These are phyloP conservation scores for Globisporangium alternatum DNA, from an alignment of 352 stramenopile genomes.

Conservation along the genomic window DNA sequence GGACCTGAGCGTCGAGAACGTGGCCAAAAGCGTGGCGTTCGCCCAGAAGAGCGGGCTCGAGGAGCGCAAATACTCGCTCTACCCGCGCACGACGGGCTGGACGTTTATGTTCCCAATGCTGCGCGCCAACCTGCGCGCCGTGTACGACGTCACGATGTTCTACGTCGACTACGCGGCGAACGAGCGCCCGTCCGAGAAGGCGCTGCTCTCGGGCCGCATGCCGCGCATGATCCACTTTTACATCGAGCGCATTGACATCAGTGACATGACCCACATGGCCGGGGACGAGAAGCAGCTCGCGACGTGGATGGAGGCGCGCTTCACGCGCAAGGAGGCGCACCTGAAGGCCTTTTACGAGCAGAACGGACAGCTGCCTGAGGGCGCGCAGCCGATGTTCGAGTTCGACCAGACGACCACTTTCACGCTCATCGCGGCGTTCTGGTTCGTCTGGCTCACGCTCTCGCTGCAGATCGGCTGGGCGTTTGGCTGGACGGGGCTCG, in stretches of 20 bases:
- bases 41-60: conserved; percentile 46
- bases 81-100: conserved; percentile 74
- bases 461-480: conserved; percentile 24
- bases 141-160: conserved; percentile 86
- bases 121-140: conserved; percentile 47
- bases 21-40: conserved; percentile 60
- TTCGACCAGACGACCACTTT: conserved; percentile 28
- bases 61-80: conserved; percentile 60
- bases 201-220: conserved; percentile 53
- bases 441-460: conserved; percentile 38
- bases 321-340: conserved; percentile 61
- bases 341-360: conserved; percentile 67
- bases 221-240: conserved; percentile 70
- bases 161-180: conserved; percentile 63
- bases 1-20: conserved; percentile 62
- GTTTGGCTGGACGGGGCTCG: conserved; percentile 27
- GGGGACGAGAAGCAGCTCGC: conserved; percentile 42
- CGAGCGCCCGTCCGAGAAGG: conserved; percentile 66
- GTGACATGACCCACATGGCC: conserved; percentile 19
- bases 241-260: conserved; percentile 57
- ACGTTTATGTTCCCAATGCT: conserved; percentile 73
- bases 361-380: conserved; percentile 40
- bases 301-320: conserved; percentile 61
- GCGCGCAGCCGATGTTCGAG: conserved; percentile 45
- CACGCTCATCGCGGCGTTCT: conserved; percentile 45